Evolutionary conservation across 148 eudicot species (phyloP).

Genomic region (Fagopyrum tataricum): DNA sequence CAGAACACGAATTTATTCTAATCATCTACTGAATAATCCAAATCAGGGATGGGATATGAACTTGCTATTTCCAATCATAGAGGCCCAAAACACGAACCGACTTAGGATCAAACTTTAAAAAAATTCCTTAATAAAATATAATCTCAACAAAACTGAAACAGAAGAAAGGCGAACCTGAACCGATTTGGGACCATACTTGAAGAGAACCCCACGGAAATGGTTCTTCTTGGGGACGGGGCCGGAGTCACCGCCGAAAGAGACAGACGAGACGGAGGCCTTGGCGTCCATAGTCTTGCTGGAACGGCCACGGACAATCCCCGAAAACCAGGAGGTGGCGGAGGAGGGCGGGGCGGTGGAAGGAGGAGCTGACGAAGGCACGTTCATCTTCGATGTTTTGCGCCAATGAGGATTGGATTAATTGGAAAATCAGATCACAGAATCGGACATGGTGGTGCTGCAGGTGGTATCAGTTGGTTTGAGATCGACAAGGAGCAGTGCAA

Average conservation of each 20-base stretch:
- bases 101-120: neutral
- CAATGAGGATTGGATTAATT: neutral
- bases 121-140: neutral
- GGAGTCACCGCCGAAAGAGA: constrained; percentile 15
- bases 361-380: constrained; percentile 11
- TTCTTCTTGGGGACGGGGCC: constrained; percentile 35
- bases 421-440: neutral
- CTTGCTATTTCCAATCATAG: neutral
- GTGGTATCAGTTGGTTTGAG: neutral
- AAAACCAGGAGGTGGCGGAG: constrained; percentile 44
- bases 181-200: constrained; percentile 79
- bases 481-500: constrained; percentile 9
- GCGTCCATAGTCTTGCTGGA: constrained; percentile 27
- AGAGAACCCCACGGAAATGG: constrained; percentile 82
- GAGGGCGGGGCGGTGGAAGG: constrained; percentile 16
- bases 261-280: constrained; percentile 22
- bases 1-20: neutral
- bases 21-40: neutral
- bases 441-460: constrained; percentile 6
- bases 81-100: neutral
- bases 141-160: constrained; percentile 8
- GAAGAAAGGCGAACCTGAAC: constrained; percentile 43
- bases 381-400: constrained; percentile 1
- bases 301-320: constrained; percentile 59
- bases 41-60: neutral